Base-by-base conservation (phyloP, 1,284 basidiomycete species). In the Moesziomyces parantarcticus region DNA sequence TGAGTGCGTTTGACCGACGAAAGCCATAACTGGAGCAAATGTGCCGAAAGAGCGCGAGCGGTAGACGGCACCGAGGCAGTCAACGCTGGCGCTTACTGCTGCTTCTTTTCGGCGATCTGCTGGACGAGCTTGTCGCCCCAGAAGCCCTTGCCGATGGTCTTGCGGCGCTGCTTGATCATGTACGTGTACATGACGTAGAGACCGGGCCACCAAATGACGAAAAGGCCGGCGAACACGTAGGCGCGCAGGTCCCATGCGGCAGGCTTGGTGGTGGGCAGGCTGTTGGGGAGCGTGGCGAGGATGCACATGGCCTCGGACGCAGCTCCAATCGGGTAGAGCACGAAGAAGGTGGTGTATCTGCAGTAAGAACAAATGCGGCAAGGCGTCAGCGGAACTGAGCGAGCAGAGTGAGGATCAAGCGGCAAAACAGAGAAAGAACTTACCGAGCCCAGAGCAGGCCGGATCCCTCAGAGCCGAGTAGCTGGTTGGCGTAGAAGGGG, bases 261-360 rank as follows among this genome's bases (percentile, higher is more conserved):
- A 2, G 58, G 42, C 36, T 65, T 62, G 59, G 64, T 40, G 58
- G 76, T 72, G 13, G 77, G 73, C 42, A 50, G 41, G 47, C 56
- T 55, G 68, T 81, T 65, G 3, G 92, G 92, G 32, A 97, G 88
- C 10, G 92, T 92, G 1, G 90, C 88, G 80, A 90, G 90, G 79
- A 91, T 92, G 63, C 96, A 88, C 82, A 92, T 89, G 0, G 94
- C 94, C 85, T 99, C 96, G 43, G 92, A 94, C 8, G 88, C 88
- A 1, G 96, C 96, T 50, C 96, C 96, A 46, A 95, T 85, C 3
- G 93, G 94, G 86, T 99, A 99, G 26, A 98, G 89, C 48, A 94
- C 77, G 84, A 92, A 94, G 86, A 98, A 99, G 7, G 92, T 89
- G 26, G 94, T 92, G 88, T 98, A 99, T 55, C 94, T 84, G 46